Base-by-base conservation (phyloP, 305 asterid species). In the Fraxinus velutina region DNA sequence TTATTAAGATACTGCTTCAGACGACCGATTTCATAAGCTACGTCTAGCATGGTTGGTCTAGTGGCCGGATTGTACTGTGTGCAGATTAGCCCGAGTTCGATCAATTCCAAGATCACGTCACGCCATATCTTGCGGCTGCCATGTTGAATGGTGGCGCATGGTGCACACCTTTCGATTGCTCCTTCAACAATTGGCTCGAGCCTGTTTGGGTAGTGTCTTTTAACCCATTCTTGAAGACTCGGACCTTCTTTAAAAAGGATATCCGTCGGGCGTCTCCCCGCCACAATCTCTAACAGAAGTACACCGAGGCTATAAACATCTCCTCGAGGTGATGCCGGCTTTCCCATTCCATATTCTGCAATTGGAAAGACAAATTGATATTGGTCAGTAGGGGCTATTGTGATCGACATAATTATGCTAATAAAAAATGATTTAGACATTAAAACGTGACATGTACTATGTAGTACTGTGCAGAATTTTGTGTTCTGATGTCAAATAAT, bases 321-420 rank as follows among this genome's bases (percentile, higher is more conserved):
- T 70, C 98, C 98, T 77, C 90, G 77, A 34, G 94, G 83, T 44
- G 98, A 95, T 6, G 98, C 97, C 52, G 85, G 86, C 81, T 78
- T 93, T 57, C 98, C 98, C 97, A 94, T 92, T 86, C 97, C 98
- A 79, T 94, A 94, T 80, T 94, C 98, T 93, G 88, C 68, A 68
- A 12, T 62, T 32, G 5, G 33, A 17, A 13, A 81, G 1, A 19
- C 39, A 80, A 34, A 5, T 47, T 47, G 57, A 47, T 5, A 10
- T 10, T 47, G 4, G 19, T 10, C 4, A 12, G 57, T n/a, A 72
- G 60, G 19, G 57, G 57, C 57, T 47, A 3, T 10, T 47, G 13
- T 47, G 57, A 47, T 10, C 57, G 13, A 47, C 4, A 47, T 15
- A 47, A 34, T 47, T 12, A 47, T 12, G 57, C 57, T 19, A 80